Percentiles rank a stretch among this genome's conserved stretches.
These are phyloP conservation scores for Endoconidiophora polonica DNA, from an alignment of 2,329 filamentous ascomycete species.

Conservation along the genomic window DNA sequence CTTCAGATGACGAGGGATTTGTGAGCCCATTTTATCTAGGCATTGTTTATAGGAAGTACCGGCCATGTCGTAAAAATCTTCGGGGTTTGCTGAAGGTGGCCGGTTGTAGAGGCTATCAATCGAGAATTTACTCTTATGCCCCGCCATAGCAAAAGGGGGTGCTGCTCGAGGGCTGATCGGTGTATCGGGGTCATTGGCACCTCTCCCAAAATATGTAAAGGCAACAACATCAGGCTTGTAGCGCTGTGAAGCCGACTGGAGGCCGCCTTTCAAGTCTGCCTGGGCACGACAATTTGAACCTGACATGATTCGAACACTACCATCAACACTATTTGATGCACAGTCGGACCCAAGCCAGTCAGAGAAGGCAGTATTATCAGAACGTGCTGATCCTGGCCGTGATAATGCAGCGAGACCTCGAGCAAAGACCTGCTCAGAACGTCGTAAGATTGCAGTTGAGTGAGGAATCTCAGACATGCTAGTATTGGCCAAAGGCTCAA, in stretches of 20 bases:
- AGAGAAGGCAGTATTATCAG: slow-evolving; percentile 6
- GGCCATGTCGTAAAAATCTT: not conserved
- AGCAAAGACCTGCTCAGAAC: not conserved
- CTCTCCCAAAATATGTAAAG: not conserved
- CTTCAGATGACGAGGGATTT: not conserved
- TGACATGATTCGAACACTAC: not conserved
- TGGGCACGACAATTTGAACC: not conserved
- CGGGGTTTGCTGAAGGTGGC: not conserved
- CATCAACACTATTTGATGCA: not conserved
- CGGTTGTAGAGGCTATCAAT: not conserved
- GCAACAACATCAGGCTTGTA: no score
- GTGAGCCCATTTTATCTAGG: not conserved
- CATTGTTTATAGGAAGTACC: not conserved
- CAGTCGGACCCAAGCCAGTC: slow-evolving; percentile 7
- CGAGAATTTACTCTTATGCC: no score
- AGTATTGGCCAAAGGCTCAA: not conserved
- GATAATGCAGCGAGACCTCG: not conserved
- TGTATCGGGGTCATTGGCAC: slow-evolving; percentile 2
- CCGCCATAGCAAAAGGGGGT: no score
- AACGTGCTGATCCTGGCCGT: not conserved
- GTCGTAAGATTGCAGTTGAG: not conserved
- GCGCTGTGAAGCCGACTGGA: not conserved
- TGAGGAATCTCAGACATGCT: not conserved
- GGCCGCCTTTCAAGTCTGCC: not conserved
- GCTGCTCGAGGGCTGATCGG: not conserved